Base-by-base conservation (phyloP, 1,284 basidiomycete genomes). In the Trichosporon faecale region DNA sequence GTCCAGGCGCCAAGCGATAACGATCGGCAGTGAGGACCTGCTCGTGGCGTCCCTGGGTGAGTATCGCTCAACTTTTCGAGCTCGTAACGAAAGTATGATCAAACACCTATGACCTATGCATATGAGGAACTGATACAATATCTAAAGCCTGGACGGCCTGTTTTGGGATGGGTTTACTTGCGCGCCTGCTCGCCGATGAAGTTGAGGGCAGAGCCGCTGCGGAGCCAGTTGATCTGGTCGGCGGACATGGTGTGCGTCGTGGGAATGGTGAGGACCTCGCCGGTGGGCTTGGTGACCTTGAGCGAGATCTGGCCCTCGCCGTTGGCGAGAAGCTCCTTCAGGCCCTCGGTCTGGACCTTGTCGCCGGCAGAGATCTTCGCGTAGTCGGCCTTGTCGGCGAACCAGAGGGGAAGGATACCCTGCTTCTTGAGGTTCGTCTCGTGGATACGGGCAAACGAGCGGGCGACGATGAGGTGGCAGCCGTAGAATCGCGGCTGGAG, bases 341-440 rank as follows among this genome's bases (percentile, higher is more conserved):
- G 79, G 76, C 87, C 89, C 60, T 84, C 73, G 0, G 89, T 91
- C 75, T 87, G 84, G 52, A 90, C 82, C 64, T 84, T 80, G 77
- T 97, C 94, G 18, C 92, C 92, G 29, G 94, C 88, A 18, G 88
- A 89, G 76, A 98, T 93, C 67, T 88, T 89, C 63, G 85, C 82
- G 82, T 98, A 98, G 83, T 97, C 93, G 18, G 85, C 84, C 82
- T 92, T 93, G 82, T 96, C 87, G n/a, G 84, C 87, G 77, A 98
- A 93, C 91, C 93, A 96, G 8, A 98, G 85, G 9, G 95, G 95
- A 16, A 98, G 86, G 66, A 98, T 85, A 64, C 94, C 95, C 88
- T 98, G 95, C 89, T 98, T 98, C 86, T 97, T 97, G 72, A 98
- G 85, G 84, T 98, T 98, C 14, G 95, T 98, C 85, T 98, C 94